Evolutionary conservation across 2,329 filamentous ascomycete genomes (phyloP).

Genomic region (Onygenales sp.): DNA sequence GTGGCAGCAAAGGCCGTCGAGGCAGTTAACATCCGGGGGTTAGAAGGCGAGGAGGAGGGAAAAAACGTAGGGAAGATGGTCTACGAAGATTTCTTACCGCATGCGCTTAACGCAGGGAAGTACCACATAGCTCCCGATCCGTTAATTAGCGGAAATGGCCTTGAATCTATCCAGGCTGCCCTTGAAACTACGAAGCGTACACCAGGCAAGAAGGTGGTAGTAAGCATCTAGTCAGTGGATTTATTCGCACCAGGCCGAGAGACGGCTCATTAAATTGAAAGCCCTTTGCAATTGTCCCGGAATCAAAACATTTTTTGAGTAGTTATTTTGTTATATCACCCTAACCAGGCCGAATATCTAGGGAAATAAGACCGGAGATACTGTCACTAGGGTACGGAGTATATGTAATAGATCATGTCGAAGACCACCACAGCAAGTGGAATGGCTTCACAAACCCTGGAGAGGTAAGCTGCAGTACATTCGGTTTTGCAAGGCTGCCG

Average conservation of each 20-base stretch:
- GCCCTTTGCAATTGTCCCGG: not conserved
- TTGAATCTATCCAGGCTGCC: slow-evolving; percentile 34
- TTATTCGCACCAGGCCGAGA: not conserved
- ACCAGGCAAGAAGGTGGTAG: slow-evolving; percentile 36
- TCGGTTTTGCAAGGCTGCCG: no score
- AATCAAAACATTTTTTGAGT: not conserved
- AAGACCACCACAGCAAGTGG: no score
- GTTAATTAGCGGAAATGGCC: slow-evolving; percentile 30
- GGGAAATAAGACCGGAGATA: not conserved
- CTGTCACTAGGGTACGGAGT: not conserved
- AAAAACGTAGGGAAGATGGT: slow-evolving; percentile 18
- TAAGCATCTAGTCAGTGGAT: slow-evolving; percentile 11
- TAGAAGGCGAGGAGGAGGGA: slow-evolving; percentile 5
- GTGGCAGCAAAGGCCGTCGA: slow-evolving; percentile 13
- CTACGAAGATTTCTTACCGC: slow-evolving; percentile 31
- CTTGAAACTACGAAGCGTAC: slow-evolving; percentile 32
- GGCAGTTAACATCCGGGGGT: not conserved
- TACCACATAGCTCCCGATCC: slow-evolving; percentile 32
- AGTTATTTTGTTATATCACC: not conserved
- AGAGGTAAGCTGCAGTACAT: no score
- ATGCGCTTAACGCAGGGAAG: slow-evolving; percentile 27
- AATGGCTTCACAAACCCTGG: no score
- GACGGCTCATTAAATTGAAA: not conserved
- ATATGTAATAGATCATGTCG: not conserved
- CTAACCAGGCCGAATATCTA: not conserved